phyloP scores from a whole-genome alignment of 768 basidiomycete genomes.

The Lactifluus hygrophoroides region DNA sequence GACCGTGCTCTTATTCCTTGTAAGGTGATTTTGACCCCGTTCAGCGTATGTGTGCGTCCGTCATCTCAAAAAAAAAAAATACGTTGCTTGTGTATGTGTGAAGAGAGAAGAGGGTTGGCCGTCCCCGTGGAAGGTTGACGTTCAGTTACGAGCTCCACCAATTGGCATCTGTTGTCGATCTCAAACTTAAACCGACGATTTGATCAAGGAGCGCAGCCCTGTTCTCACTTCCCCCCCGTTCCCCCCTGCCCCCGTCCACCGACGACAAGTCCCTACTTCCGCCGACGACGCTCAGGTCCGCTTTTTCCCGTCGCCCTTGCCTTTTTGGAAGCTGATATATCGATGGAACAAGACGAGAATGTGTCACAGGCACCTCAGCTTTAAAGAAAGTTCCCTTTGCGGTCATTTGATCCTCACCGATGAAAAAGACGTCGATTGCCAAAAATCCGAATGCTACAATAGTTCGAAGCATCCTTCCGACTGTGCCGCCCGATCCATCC shows the following conservation, averaged over 20 bases:
- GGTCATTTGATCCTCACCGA: constrained; percentile 43
- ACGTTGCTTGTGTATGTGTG: no score
- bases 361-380: constrained; percentile 57
- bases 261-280: constrained; percentile 16
- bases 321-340: constrained; percentile 4
- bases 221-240: neutral
- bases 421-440: constrained; percentile 47
- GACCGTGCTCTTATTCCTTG: no score
- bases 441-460: constrained; percentile 33
- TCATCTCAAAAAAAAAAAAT: no score
- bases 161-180: constrained; percentile 2
- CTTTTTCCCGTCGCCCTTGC: neutral
- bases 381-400: constrained; percentile 43
- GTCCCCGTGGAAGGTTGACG: neutral
- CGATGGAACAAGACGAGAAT: constrained; percentile 34
- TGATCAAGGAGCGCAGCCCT: constrained; percentile 4
- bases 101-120: no score
- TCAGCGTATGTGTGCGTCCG: neutral
- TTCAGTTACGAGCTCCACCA: neutral
- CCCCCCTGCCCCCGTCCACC: constrained; percentile 9
- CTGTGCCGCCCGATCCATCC: constrained; percentile 30
- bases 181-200: constrained; percentile 13
- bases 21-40: no score
- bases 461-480: constrained; percentile 42
- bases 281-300: constrained; percentile 16